Evolutionary conservation across 805 yeast species (phyloP).

Genomic region (Candida sithepensis): DNA sequence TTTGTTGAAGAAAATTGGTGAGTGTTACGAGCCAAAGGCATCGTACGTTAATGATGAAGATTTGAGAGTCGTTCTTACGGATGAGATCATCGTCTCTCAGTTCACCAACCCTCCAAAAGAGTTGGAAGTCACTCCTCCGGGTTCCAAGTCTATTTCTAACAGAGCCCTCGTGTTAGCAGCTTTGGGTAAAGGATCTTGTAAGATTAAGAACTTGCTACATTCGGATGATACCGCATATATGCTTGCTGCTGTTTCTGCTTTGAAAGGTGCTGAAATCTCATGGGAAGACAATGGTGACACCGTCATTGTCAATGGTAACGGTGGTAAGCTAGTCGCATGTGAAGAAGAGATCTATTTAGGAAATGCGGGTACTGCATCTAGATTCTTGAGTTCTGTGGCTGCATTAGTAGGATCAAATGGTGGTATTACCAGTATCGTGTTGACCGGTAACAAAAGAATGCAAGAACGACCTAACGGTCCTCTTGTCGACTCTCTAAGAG

Average conservation of each 20-base stretch:
- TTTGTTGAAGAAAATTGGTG: conserved; percentile 77
- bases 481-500: conserved; percentile 80
- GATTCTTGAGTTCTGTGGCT: conserved; percentile 90
- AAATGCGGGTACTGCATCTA: conserved; percentile 97
- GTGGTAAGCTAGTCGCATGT: conserved; percentile 68
- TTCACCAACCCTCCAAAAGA: conserved; percentile 39
- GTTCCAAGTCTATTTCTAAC: conserved; percentile 95
- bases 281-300: conserved; percentile 92
- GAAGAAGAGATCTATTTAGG: conserved; percentile 78
- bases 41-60: conserved; percentile 79
- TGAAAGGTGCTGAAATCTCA: conserved; percentile 77
- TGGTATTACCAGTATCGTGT: conserved; percentile 43
- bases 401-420: conserved; percentile 62
- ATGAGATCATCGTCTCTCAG: conserved; percentile 67
- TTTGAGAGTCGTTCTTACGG: conserved; percentile 76
- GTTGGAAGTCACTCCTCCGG: conserved; percentile 76
- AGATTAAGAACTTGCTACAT: conserved; percentile 80
- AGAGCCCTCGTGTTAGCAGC: conserved; percentile 93
- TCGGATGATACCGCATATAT: conserved; percentile 96
- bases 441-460: conserved; percentile 97
- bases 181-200: conserved; percentile 79
- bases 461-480: conserved; percentile 97
- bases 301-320: conserved; percentile 77
- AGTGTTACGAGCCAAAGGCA: conserved; percentile 85
- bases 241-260: conserved; percentile 77